Base-by-base conservation (phyloP, 164 flowering plant genomes). In the Piper betle region DNA sequence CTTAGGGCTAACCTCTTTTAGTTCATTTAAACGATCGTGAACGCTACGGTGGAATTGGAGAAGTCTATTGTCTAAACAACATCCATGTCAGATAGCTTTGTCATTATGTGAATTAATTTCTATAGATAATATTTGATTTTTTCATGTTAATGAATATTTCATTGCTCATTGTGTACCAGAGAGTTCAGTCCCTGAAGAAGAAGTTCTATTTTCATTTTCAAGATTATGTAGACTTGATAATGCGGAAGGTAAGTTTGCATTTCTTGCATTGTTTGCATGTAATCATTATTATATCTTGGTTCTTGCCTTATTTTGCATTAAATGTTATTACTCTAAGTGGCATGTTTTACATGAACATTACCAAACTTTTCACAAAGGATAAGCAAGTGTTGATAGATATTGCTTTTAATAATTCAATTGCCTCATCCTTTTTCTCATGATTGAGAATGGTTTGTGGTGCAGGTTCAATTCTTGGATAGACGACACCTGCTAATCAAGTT, bases 211-310 rank as follows among this genome's bases (percentile, higher is more conserved):
- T 82, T 74, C 95, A 80, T 74, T 91, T 91, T 25, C 99, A 91
- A 77, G 99, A 91, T 81, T 94, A 91, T 72, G 83, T 80, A 69
- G 96, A 94, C 74, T 73, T 94, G 82, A 81, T 86, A 38, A 85
- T 91, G 71, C 87, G 87, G 96, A 94, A 87, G 99, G 99, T 91
- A 74, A n/a, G n/a, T n/a, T n/a, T n/a, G n/a, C n/a, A n/a, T n/a
- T n/a, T n/a, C n/a, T n/a, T n/a, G 50, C 0, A 1, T 46, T 46
- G 3, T 46, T 4, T 46, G 3, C 50, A 46, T 9, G 6, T 46
- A 6, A 2, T 11, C 50, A 46, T 12, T 46, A 6, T 10, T 46
- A 46, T 46, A 46, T 9, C 2, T 46, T 6, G 2, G 33, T 2
- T 25, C 33, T 25, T 25, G 33, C 33, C 33, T 25, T 25, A 2